Evolutionary conservation across 345 rosid species (phyloP).

Genomic region (Turritis glabra): DNA sequence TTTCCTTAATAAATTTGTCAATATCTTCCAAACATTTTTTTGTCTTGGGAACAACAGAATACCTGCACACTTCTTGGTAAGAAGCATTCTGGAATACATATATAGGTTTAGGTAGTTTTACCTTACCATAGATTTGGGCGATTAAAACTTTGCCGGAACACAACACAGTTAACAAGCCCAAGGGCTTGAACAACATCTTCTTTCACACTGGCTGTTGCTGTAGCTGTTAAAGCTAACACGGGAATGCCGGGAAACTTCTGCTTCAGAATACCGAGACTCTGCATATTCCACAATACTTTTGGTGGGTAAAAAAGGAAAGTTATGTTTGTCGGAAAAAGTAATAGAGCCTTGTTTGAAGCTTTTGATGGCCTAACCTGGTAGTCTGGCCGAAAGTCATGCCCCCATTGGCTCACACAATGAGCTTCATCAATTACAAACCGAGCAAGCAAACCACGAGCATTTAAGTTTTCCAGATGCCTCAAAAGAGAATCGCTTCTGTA

Average conservation of each 20-base stretch:
- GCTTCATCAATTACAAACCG: conserved; percentile 99
- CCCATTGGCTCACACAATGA: conserved; percentile 99
- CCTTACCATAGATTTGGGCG: conserved; percentile 85
- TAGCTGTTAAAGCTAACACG: conserved; percentile 94
- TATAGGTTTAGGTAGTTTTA: conserved; percentile 22
- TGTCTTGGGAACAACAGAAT: conserved; percentile 79
- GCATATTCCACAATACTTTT: conserved; percentile 33
- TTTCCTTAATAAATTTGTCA: conserved; percentile 83
- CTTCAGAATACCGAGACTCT: conserved; percentile 97
- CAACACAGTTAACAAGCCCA: conserved; percentile 89
- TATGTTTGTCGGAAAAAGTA: conserved; percentile 7
- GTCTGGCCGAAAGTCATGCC: conserved; percentile 99
- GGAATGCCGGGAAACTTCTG: conserved; percentile 90
- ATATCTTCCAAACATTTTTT: conserved; percentile 92
- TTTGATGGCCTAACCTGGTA: conserved; percentile 69
- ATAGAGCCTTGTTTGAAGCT: conserved; percentile 24
- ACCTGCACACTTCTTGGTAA: conserved; percentile 59
- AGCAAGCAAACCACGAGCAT: conserved; percentile 75
- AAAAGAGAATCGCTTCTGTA: conserved; percentile 92
- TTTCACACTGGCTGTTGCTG: conserved; percentile 98
- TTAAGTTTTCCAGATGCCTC: conserved; percentile 78
- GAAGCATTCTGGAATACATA: conserved; percentile 30
- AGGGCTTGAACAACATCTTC: conserved; percentile 99
- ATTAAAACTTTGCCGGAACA: conserved; percentile 96
- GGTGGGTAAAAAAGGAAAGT: conserved; percentile 26